Conservation (phyloP, 2,329 filamentous ascomycete species). For the Apiospora phragmitis region DNA sequence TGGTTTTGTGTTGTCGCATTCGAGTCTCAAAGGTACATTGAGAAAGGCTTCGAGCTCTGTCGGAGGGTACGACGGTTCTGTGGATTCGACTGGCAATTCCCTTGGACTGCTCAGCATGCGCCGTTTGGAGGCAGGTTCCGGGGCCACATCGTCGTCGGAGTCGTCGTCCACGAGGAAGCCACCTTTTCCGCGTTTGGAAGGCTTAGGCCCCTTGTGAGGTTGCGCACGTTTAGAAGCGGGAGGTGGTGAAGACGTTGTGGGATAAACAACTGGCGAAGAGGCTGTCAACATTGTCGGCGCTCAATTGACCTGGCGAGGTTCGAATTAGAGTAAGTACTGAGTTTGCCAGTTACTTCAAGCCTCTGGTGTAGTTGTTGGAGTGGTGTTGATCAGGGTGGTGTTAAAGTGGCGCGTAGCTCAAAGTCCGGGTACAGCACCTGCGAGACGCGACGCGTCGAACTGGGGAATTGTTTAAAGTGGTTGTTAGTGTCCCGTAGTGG, state of each 20-base stretch:
- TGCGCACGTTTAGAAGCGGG: constrained; percentile 37
- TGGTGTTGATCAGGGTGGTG: not conserved
- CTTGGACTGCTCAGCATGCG: constrained; percentile 40
- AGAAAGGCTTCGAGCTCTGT: constrained; percentile 13
- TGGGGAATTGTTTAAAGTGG: not conserved
- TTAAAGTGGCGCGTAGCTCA: not conserved
- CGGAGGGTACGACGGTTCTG: constrained; percentile 26
- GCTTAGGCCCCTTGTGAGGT: constrained; percentile 31
- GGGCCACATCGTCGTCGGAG: constrained; percentile 37
- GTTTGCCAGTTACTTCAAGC: not conserved
- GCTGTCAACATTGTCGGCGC: constrained; percentile 53
- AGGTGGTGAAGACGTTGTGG: constrained; percentile 48
- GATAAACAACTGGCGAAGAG: constrained; percentile 60
- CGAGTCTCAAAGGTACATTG: not conserved
- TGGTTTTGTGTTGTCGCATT: not conserved
- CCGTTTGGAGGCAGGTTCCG: constrained; percentile 42
- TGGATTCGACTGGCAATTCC: constrained; percentile 20
- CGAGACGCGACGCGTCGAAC: not conserved
- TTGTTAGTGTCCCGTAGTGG: not conserved
- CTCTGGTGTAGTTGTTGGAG: not conserved
- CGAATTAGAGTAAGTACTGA: not conserved
- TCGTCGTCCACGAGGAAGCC: constrained; percentile 47
- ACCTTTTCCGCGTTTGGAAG: constrained; percentile 37
- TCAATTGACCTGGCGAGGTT: constrained; percentile 15
- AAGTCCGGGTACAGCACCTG: not conserved